These are phyloP conservation scores for Penicillium sp. DNA, from an alignment of 2,329 filamentous ascomycete species.

Conservation along the genomic window DNA sequence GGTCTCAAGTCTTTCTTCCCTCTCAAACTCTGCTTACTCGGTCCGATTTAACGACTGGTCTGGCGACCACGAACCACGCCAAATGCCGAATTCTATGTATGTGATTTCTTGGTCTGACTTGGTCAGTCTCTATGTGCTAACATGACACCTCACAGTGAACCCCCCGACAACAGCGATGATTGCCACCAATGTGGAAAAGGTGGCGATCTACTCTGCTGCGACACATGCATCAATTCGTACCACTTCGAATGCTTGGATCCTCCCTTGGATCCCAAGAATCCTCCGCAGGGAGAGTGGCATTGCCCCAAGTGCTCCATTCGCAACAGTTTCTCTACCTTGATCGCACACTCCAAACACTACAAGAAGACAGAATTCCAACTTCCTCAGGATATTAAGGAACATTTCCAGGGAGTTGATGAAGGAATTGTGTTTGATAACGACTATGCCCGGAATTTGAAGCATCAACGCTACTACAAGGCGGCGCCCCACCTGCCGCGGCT, in stretches of 20 bases:
- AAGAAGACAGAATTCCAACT: slow-evolving; percentile 73
- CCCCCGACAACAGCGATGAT: slow-evolving; percentile 77
- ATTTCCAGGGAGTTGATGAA: slow-evolving; percentile 75
- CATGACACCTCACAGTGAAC: slow-evolving; percentile 19
- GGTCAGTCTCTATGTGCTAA: slow-evolving; percentile 15
- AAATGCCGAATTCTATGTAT: slow-evolving; percentile 23
- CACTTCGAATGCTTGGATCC: slow-evolving; percentile 88
- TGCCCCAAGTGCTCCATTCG: slow-evolving; percentile 64
- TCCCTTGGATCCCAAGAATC: slow-evolving; percentile 62
- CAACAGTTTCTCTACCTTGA: slow-evolving; percentile 63
- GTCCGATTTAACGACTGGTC: slow-evolving; percentile 16
- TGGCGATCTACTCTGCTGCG: slow-evolving; percentile 87
- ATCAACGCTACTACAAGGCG: slow-evolving; percentile 19
- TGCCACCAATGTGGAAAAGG: slow-evolving; percentile 83
- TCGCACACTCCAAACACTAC: slow-evolving; percentile 64
- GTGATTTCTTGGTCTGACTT: slow-evolving; percentile 7
- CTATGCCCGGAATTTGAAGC: slow-evolving; percentile 14
- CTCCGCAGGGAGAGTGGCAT: slow-evolving; percentile 75
- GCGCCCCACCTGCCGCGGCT: slow-evolving; percentile 27
- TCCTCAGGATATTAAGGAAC: slow-evolving; percentile 67
- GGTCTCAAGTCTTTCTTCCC: slow-evolving; percentile 13
- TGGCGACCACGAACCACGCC: slow-evolving; percentile 9
- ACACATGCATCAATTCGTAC: slow-evolving; percentile 85
- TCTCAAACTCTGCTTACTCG: slow-evolving; percentile 19
- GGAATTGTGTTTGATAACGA: slow-evolving; percentile 71